These are phyloP conservation scores for Cladophialophora carrionii DNA, from an alignment of 2,329 filamentous ascomycete genomes.

Conservation along the genomic window DNA sequence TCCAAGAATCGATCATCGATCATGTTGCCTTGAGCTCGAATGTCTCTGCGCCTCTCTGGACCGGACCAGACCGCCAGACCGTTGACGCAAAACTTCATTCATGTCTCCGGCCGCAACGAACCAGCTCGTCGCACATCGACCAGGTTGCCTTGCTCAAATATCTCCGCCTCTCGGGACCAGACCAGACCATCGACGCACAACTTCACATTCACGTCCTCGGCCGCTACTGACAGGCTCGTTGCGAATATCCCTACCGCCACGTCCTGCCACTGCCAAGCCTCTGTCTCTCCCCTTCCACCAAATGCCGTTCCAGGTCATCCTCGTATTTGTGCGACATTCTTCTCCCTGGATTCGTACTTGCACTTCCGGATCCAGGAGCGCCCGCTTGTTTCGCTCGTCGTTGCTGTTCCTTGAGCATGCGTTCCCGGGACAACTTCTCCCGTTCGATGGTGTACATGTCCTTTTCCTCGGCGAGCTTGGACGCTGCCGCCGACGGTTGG, in stretches of 20 bases:
- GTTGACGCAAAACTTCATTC: not conserved
- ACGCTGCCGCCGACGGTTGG: not conserved
- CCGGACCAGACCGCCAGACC: not conserved
- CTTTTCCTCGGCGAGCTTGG: conserved; percentile 27
- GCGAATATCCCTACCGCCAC: conserved; percentile 29
- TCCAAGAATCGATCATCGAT: too few relatives aligned
- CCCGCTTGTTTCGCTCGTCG: conserved; percentile 46
- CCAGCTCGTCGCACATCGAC: not conserved
- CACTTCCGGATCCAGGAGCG: conserved; percentile 40
- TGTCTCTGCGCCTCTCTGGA: too few relatives aligned
- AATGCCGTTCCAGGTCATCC: conserved; percentile 49
- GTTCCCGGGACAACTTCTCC: conserved; percentile 65
- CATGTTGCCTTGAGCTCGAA: too few relatives aligned
- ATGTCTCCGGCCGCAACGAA: not conserved
- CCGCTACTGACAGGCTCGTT: not conserved
- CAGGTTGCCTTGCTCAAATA: too few relatives aligned
- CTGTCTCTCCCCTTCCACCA: conserved; percentile 46
- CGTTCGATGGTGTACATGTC: conserved; percentile 76
- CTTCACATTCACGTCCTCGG: not conserved
- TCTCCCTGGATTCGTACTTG: conserved; percentile 12
- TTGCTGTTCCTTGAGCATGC: conserved; percentile 68
- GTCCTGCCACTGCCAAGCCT: conserved; percentile 37
- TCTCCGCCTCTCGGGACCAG: too few relatives aligned
- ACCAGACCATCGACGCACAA: not conserved
- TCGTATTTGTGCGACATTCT: conserved; percentile 56